Conservation (phyloP, 2,329 filamentous ascomycete genomes). For the Diplocarpon rosae region DNA sequence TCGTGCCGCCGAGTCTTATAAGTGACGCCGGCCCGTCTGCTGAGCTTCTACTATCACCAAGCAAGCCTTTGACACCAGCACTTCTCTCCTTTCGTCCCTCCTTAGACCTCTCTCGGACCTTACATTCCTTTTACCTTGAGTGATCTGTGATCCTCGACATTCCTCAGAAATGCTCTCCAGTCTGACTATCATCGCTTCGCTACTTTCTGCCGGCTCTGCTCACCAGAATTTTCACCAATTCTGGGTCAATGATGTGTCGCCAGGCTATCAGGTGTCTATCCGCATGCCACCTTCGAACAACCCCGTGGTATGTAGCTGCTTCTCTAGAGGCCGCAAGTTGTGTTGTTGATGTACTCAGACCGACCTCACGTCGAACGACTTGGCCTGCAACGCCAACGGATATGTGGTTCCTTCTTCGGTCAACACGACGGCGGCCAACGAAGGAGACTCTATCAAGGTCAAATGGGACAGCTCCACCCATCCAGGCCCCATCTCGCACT, state of each 20-base stretch:
- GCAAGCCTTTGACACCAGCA: too few species aligned
- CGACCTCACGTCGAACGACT: slow-evolving; percentile 35
- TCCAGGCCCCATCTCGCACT: slow-evolving; percentile 32
- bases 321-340: neutral
- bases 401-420: slow-evolving; percentile 25
- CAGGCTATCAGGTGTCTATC: slow-evolving; percentile 28
- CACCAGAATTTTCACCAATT: slow-evolving; percentile 34
- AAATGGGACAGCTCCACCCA: slow-evolving; percentile 31
- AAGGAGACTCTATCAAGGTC: slow-evolving; percentile 29
- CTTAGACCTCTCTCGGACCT: neutral
- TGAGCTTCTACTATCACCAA: too few species aligned
- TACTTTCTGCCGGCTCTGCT: slow-evolving; percentile 25
- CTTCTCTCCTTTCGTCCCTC: too few species aligned
- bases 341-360: slow-evolving; percentile 15
- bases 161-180: slow-evolving; percentile 24
- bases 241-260: slow-evolving; percentile 31
- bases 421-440: slow-evolving; percentile 25
- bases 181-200: slow-evolving; percentile 16
- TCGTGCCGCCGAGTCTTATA: too few species aligned
- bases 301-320: slow-evolving; percentile 28
- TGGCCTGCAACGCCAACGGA: slow-evolving; percentile 37
- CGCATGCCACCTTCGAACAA: slow-evolving; percentile 39
- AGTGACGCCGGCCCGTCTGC: too few species aligned
- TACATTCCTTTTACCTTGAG: slow-evolving; percentile 4
- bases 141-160: slow-evolving; percentile 12